Evolutionary conservation across 371 early-diverging fungal genomes (phyloP).

Genomic region (Thermomucor indicae-seudaticae): DNA sequence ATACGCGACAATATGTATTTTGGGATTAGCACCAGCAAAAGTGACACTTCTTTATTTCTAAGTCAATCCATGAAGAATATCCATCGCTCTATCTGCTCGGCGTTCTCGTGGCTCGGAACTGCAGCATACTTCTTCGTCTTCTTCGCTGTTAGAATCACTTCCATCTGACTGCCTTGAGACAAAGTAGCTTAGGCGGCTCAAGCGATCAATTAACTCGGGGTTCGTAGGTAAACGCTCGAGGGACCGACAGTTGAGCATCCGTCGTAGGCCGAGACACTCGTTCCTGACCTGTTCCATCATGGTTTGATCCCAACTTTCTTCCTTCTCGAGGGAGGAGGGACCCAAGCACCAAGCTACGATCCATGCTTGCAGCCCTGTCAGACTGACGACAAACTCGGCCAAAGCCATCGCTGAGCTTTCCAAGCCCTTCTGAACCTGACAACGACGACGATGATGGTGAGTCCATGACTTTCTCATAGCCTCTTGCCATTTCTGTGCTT

Average conservation of each 20-base stretch:
- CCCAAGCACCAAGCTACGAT: constrained; percentile 26
- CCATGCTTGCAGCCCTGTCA: constrained; percentile 41
- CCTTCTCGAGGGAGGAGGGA: too few relatives aligned
- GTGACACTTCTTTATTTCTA: constrained; percentile 6
- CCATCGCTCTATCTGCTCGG: constrained; percentile 23
- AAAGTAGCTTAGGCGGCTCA: constrained; percentile 23
- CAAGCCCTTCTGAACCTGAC: constrained; percentile 7
- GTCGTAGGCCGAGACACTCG: constrained; percentile 19
- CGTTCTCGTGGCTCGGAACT: constrained; percentile 5
- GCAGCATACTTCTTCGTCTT: constrained; percentile 3
- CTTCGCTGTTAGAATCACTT: constrained; percentile 17
- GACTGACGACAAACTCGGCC: constrained; percentile 36
- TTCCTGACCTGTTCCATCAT: constrained; percentile 19
- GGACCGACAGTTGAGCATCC: constrained; percentile 33
- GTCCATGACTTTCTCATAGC: not conserved
- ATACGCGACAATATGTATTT: too few relatives aligned
- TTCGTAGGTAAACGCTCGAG: constrained; percentile 28
- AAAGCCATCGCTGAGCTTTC: constrained; percentile 31
- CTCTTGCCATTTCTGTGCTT: constrained; percentile 9
- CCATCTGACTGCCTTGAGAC: too few relatives aligned
- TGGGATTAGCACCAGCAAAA: too few relatives aligned
- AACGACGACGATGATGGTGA: not conserved
- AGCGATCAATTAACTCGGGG: constrained; percentile 24
- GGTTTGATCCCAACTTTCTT: too few relatives aligned
- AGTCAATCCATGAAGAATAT: constrained; percentile 30